Conservation (phyloP, 306 rosid genomes). For the Mucuna pruriens region DNA sequence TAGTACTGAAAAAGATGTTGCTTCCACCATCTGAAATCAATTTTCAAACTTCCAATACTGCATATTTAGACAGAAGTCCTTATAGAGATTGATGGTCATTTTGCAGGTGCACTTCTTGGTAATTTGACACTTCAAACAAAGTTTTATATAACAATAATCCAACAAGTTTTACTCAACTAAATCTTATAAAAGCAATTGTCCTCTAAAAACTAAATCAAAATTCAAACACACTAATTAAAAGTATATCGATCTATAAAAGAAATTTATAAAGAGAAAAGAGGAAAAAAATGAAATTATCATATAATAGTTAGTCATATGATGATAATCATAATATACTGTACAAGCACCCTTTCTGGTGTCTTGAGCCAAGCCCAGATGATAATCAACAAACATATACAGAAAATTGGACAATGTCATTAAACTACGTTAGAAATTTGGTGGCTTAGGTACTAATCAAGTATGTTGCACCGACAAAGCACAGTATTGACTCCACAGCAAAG, state of each 20-base stretch:
- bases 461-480: neutral
- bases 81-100: neutral
- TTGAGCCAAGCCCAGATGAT: neutral
- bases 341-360: neutral
- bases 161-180: neutral
- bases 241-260: neutral
- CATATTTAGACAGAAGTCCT: constrained; percentile 13
- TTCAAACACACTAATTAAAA: neutral
- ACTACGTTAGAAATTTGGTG: neutral
- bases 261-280: neutral
- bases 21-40: neutral
- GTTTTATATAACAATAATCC: neutral
- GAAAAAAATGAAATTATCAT: neutral
- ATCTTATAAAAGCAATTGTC: neutral
- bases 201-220: neutral
- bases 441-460: constrained; percentile 18
- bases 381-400: neutral
- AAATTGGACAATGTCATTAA: neutral
- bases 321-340: neutral
- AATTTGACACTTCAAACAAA: neutral
- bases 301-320: neutral
- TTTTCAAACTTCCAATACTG: neutral
- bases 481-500: neutral
- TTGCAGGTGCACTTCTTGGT: neutral
- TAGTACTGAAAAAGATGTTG: neutral